Evolutionary conservation across 2,329 filamentous ascomycete species (phyloP).

Genomic region (Diplodia intermedia): DNA sequence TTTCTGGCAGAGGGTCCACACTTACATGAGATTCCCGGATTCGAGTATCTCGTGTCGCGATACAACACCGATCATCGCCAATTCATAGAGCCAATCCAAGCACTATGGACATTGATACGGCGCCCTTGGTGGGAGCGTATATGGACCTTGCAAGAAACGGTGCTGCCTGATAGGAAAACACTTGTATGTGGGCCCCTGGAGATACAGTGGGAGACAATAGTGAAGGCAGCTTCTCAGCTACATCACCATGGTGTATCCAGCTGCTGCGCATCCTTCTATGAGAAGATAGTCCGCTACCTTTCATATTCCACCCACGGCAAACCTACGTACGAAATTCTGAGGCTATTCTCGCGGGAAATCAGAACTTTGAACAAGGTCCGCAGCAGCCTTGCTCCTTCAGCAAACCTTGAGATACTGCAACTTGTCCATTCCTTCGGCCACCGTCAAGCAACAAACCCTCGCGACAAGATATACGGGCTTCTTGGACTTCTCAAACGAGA

Average conservation of each 20-base stretch:
- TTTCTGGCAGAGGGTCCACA: not conserved
- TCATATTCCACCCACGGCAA: not conserved
- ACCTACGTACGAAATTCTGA: not conserved
- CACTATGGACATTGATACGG: not conserved
- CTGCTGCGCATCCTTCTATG: not conserved
- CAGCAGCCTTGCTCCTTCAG: not conserved
- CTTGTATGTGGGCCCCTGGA: not conserved
- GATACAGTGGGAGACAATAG: not conserved
- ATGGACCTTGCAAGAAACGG: constrained; percentile 14
- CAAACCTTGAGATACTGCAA: not conserved
- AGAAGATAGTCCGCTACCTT: not conserved
- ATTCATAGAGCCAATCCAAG: constrained; percentile 11
- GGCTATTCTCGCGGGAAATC: not conserved
- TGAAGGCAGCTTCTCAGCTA: not conserved
- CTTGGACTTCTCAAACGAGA: too few species aligned
- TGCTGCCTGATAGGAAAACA: not conserved
- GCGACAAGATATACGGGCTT: too few species aligned
- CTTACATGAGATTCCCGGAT: not conserved
- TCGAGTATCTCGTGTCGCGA: not conserved
- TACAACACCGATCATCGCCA: not conserved
- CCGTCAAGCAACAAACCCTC: not conserved
- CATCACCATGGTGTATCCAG: not conserved
- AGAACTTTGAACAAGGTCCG: not conserved
- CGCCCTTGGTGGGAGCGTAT: constrained; percentile 3
- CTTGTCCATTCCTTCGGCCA: too few species aligned